Evolutionary conservation across 1,139 yeast genomes (phyloP), one percentile per base, ranked within the genome.

Genomic region (Petasospora fabianii): DNA sequence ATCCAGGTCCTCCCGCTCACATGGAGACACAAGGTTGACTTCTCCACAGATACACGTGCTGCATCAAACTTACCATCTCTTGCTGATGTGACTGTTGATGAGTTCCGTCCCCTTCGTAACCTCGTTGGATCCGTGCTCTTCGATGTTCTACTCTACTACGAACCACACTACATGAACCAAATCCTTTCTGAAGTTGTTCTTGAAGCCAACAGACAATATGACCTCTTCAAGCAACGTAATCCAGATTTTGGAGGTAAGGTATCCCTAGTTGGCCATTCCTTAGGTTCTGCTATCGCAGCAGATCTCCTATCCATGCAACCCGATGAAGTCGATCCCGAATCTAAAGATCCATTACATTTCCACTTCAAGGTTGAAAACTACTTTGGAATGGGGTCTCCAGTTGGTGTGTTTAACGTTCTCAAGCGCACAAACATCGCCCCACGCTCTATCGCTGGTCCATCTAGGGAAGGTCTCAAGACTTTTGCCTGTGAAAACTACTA

Each of bases 371-470:
- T 86, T 3, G 79, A 79, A 13, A 84, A 84, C 51, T 70, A 82
- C 48, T 88, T 88, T 56, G 75, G 88, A 21, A 75, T 84, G 14
- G 98, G 98, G 0, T 85, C 96, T 2, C 97, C 97, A 1, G 79
- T 84, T 16, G 97, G 96, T 3, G 80, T 88, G 34, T 88, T 92
- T 62, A 82, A 84, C 55, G 64, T 87, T 21, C 69, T 86, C 29
- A 78, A 76, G 48, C 74, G 79, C 32, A 73, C 72, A 36, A 75
- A 73, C 40, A 71, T 84, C 13, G 63, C 63, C 0, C 51, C 45
- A 22, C 41, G 37, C 31, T 45, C 34, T 29, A 42, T 38, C 40
- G 47, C 32, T 21, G 46, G 43, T 11, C 34, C 34, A 15, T 36
- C 48, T 5, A 34, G 38, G 2, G 47, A 47, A 1, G 30, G 13